Percentiles rank a stretch among this genome's conserved stretches.
phyloP scores from a whole-genome alignment of 2,329 filamentous ascomycete species.

The Verticillium alfalfae region DNA sequence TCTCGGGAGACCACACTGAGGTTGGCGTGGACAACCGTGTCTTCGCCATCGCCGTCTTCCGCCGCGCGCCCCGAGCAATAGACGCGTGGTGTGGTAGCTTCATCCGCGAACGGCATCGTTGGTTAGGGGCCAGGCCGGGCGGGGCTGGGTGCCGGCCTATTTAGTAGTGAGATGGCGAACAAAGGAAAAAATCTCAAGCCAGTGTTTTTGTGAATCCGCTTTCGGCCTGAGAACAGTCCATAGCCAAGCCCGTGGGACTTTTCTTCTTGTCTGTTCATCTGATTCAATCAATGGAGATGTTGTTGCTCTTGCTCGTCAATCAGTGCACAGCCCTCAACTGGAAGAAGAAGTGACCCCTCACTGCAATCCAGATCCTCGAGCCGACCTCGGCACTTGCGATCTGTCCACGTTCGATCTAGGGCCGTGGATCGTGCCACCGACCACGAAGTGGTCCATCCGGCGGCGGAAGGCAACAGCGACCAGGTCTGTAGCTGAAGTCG shows the following conservation, averaged over 20 bases:
- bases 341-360: not conserved
- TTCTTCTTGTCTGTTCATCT: too few species aligned
- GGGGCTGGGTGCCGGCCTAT: not conserved
- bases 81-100: not conserved
- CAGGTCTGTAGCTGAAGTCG: not conserved
- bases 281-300: not conserved
- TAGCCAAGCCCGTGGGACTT: not conserved
- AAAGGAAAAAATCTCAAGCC: not conserved
- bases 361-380: not conserved
- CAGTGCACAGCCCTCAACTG: not conserved
- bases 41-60: not conserved
- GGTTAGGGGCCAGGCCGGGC: not conserved
- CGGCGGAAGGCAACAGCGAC: not conserved
- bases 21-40: not conserved
- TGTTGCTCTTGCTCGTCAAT: not conserved
- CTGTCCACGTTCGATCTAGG: not conserved
- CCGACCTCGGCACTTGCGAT: not conserved
- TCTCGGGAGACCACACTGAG: not conserved
- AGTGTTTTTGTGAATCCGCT: not conserved
- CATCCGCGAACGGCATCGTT: not conserved
- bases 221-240: not conserved
- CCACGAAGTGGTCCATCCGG: not conserved
- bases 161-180: not conserved
- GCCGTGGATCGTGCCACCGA: not conserved
- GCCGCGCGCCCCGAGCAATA: not conserved